phyloP scores from a whole-genome alignment of 192 early-diverging fungal species.

The Entophlyctis luteolus region DNA sequence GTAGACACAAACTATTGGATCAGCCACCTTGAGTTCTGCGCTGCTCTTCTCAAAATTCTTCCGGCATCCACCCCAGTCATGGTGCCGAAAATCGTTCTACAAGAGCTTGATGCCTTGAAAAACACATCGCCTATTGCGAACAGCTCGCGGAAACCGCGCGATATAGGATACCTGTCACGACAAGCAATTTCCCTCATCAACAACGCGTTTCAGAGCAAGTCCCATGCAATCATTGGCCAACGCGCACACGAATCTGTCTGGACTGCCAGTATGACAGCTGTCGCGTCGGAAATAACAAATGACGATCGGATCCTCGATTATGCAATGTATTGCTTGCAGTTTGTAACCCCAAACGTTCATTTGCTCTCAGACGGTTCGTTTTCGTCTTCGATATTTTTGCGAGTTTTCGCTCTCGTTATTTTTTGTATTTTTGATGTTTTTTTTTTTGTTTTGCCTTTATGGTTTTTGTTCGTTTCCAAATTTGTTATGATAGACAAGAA shows the following conservation, averaged over 20 bases:
- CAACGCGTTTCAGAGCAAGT: background rate
- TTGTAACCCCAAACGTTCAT: background rate
- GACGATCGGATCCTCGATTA: conserved; percentile 21
- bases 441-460: background rate
- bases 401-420: background rate
- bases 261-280: background rate
- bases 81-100: conserved; percentile 5
- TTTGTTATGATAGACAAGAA: conserved; percentile 9
- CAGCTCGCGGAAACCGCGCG: background rate
- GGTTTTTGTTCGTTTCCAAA: background rate
- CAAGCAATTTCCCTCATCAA: background rate
- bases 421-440: background rate
- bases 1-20: conserved; percentile 19
- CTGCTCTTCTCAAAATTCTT: background rate
- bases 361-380: conserved; percentile 5
- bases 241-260: background rate
- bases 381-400: background rate
- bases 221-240: background rate
- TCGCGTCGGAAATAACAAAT: background rate
- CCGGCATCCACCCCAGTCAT: background rate
- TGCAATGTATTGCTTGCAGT: background rate
- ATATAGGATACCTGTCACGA: background rate
- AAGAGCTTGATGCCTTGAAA: conserved; percentile 6
- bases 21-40: background rate
- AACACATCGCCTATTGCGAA: background rate